Evolutionary conservation across 2,329 filamentous ascomycete species (phyloP).

Genomic region (Tetracladium maxilliforme): DNA sequence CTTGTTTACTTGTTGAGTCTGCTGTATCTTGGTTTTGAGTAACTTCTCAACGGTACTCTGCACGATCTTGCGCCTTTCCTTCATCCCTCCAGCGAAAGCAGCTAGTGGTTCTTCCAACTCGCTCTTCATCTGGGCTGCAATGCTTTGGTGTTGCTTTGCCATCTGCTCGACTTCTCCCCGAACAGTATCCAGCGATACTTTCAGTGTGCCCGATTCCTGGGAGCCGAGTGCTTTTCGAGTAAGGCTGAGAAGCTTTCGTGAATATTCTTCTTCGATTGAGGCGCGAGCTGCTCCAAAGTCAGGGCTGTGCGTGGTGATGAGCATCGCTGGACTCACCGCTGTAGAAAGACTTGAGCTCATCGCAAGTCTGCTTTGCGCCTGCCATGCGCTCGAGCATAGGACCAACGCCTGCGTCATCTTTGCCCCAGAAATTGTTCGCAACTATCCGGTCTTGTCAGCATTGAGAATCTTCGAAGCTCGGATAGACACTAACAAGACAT

Average conservation of each 20-base stretch:
- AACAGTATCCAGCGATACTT: constrained; percentile 72
- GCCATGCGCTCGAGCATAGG: constrained; percentile 92
- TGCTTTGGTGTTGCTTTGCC: constrained; percentile 82
- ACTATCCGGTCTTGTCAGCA: constrained; percentile 47
- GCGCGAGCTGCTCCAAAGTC: constrained; percentile 49
- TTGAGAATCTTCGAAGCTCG: background rate
- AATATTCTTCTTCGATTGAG: constrained; percentile 92
- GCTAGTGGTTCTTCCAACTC: constrained; percentile 88
- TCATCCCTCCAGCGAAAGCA: constrained; percentile 88
- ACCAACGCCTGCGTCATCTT: constrained; percentile 88
- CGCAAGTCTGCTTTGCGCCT: constrained; percentile 82
- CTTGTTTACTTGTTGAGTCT: constrained; percentile 86
- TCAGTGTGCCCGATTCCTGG: constrained; percentile 71
- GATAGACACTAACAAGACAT: constrained; percentile 15
- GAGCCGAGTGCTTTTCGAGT: constrained; percentile 83
- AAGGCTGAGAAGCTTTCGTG: constrained; percentile 73
- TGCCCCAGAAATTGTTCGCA: constrained; percentile 99
- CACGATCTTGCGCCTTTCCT: constrained; percentile 91
- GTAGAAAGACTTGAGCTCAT: constrained; percentile 89
- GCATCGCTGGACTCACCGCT: constrained; percentile 35
- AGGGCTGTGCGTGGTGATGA: background rate
- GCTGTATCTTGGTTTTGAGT: constrained; percentile 82
- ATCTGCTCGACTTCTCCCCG: constrained; percentile 84
- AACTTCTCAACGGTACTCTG: constrained; percentile 90
- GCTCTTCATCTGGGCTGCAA: constrained; percentile 87